A percentile compares a stretch with the other conserved stretches of the same genome.
Conservation (phyloP, 352 stramenopile genomes). For the Phytophthora boehmeriae region DNA sequence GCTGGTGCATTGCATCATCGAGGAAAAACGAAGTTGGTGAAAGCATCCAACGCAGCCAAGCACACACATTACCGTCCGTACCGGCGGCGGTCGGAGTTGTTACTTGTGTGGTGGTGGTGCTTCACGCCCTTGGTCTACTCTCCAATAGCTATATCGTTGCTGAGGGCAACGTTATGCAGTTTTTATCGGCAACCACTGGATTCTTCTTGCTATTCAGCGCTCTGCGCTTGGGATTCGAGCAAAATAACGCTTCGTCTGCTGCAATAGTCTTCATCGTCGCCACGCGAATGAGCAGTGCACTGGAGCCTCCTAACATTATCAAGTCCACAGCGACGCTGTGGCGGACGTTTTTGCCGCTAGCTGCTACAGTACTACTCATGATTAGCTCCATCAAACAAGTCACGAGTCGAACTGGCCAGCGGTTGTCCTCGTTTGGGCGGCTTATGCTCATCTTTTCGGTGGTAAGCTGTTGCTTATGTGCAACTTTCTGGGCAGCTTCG, state of each 20-base stretch:
- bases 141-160: conserved; percentile 91
- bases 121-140: conserved; percentile 69
- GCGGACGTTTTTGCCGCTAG: conserved; percentile 48
- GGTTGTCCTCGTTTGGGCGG: conserved; percentile 13
- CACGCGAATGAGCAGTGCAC: conserved; percentile 46
- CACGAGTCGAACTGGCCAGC: conserved; percentile 12
- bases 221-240: conserved; percentile 18
- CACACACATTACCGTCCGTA: conserved; percentile 5
- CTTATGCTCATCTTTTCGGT: conserved; percentile 29
- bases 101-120: conserved; percentile 47
- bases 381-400: conserved; percentile 17
- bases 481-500: conserved; percentile 53
- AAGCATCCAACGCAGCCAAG: neutral
- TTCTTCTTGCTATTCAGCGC: conserved; percentile 46
- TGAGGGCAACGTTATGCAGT: conserved; percentile 73
- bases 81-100: conserved; percentile 34
- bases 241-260: conserved; percentile 20
- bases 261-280: conserved; percentile 49
- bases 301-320: conserved; percentile 78
- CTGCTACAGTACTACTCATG: conserved; percentile 24
- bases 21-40: neutral
- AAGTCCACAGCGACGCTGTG: conserved; percentile 43
- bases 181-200: conserved; percentile 61
- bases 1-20: conserved; percentile 6
- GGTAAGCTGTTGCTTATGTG: conserved; percentile 39